Conservation (phyloP, 2,329 filamentous ascomycete species). For the Parastagonospora nodorum region DNA sequence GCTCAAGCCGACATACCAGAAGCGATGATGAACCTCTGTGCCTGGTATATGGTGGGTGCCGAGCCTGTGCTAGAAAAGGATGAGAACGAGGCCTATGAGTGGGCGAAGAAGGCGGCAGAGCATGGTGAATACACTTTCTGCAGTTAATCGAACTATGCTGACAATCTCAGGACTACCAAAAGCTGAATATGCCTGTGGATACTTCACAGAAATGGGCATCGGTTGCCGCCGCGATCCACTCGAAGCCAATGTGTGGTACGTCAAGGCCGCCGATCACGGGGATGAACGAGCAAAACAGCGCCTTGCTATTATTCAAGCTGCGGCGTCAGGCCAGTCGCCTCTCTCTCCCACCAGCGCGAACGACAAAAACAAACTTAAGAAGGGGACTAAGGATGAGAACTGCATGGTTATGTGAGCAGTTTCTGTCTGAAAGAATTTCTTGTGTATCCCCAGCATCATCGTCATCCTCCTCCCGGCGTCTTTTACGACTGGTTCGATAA, state of each 20-base stretch:
- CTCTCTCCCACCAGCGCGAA: conserved; percentile 5
- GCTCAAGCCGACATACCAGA: conserved; percentile 81
- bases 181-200: conserved; percentile 94
- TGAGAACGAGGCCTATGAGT: conserved; percentile 94
- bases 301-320: conserved; percentile 82
- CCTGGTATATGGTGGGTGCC: conserved; percentile 97
- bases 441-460: not conserved
- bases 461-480: not conserved
- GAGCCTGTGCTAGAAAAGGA: conserved; percentile 92
- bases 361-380: conserved; percentile 41
- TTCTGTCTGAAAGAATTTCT: not conserved
- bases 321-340: conserved; percentile 64
- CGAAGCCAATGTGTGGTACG: conserved; percentile 98
- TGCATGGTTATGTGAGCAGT: conserved; percentile 44
- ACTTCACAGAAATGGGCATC: conserved; percentile 98
- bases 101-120: conserved; percentile 86
- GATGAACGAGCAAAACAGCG: conserved; percentile 89
- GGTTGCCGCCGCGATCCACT: conserved; percentile 92
- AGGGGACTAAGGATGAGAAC: conserved; percentile 45
- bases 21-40: conserved; percentile 98
- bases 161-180: conserved; percentile 59
- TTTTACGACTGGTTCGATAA: not conserved
- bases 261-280: conserved; percentile 89
- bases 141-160: conserved; percentile 6
- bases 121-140: conserved; percentile 64